phyloP scores from a whole-genome alignment of 2,329 filamentous ascomycete genomes.

The Ophiostoma piceae region DNA sequence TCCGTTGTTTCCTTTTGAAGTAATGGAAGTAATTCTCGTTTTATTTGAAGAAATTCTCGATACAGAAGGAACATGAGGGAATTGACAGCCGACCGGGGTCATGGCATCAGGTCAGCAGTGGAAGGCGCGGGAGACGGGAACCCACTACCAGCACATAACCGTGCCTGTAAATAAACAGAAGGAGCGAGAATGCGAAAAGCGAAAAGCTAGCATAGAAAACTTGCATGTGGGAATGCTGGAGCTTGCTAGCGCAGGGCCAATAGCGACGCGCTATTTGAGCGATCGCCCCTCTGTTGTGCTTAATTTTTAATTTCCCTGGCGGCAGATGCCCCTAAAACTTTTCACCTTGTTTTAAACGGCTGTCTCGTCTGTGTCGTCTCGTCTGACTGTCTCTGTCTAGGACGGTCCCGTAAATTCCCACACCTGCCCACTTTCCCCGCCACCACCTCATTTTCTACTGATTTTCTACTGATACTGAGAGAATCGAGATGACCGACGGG shows the following conservation, averaged over 20 bases:
- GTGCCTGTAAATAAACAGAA: background rate
- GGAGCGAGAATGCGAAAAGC: background rate
- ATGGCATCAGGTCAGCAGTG: background rate
- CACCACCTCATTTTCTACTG: background rate
- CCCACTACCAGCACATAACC: background rate
- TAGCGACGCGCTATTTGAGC: constrained; percentile 25
- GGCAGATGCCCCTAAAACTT: constrained; percentile 14
- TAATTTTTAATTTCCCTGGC: constrained; percentile 10
- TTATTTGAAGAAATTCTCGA: background rate
- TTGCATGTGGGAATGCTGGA: constrained; percentile 20
- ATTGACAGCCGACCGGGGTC: constrained; percentile 12
- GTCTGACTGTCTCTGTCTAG: background rate
- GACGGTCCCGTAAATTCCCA: constrained; percentile 12
- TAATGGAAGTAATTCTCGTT: too few relatives aligned
- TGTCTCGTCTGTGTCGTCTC: too few relatives aligned
- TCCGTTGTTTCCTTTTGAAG: background rate
- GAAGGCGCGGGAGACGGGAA: background rate
- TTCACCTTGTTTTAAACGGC: background rate
- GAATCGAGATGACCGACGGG: background rate
- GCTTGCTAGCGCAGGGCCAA: constrained; percentile 18
- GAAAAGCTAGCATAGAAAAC: background rate
- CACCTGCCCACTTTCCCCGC: constrained; percentile 8
- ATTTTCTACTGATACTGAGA: too few relatives aligned
- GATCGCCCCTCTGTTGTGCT: constrained; percentile 14
- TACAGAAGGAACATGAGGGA: constrained; percentile 19